Conservation (phyloP, 148 eudicot genomes). For the Rhododendron henanense region DNA sequence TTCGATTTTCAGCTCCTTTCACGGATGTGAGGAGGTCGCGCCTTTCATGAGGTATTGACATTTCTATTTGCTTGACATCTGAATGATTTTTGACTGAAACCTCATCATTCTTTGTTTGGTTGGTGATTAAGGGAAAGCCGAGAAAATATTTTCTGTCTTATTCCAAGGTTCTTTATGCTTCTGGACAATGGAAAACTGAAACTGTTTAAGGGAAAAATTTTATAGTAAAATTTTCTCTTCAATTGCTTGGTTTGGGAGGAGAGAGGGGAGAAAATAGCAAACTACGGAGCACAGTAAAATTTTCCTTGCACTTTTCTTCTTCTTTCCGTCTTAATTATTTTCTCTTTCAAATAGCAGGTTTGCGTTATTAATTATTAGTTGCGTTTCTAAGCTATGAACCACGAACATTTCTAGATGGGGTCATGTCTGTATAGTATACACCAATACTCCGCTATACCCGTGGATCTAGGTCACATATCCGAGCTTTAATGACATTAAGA, state of each 20-base stretch:
- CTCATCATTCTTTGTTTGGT: background rate
- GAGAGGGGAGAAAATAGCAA: background rate
- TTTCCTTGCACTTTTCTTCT: background rate
- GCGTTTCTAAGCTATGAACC: background rate
- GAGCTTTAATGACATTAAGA: background rate
- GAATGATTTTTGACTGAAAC: background rate
- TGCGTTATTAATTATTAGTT: background rate
- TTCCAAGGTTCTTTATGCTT: background rate
- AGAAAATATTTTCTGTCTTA: background rate
- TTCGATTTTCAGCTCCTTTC: background rate
- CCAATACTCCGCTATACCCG: background rate
- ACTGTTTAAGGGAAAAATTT: background rate
- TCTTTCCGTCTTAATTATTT: background rate
- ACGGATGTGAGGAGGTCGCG: background rate
- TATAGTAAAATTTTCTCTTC: background rate
- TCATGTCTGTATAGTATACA: background rate
- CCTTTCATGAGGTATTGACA: background rate
- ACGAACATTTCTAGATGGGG: background rate
- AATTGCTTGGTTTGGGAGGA: background rate
- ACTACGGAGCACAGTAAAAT: background rate
- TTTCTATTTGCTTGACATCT: background rate
- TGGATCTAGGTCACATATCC: background rate
- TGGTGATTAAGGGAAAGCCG: background rate
- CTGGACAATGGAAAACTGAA: background rate
- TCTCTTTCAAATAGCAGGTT: background rate